Base-by-base conservation (phyloP, 495 filamentous ascomycete species). In the Talaromyces liani region DNA sequence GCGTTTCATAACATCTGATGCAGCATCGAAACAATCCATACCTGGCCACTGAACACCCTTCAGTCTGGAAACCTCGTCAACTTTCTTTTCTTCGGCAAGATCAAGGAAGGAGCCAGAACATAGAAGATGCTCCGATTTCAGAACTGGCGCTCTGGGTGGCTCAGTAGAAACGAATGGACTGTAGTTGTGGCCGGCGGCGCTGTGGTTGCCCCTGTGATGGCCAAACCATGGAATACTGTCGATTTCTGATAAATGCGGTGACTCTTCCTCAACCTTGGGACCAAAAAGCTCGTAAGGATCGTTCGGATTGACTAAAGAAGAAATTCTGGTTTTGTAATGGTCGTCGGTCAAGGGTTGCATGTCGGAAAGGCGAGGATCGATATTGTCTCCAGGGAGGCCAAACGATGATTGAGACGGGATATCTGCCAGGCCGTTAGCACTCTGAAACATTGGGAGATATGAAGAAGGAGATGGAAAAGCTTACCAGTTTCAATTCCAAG, bases 1-100 rank as follows among this genome's bases (percentile, higher is more conserved):
- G 41, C 89, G 85, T 68, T 87, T 87, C 79, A 89, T 88, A 56
- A 88, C 83, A 60, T 85, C 79, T 1, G 85, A 91, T 7, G 92
- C 92, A 10, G 91, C 88, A 70, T 97, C 92, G 68, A 95, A 96
- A 20, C 93, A 74, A 60, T 87, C 85, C 92, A 97, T 97, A 8
- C 92, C 92, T 4, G 89, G 89, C 80, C 85, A 95, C 55, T 83
- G 71, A 7, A 90, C 73, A 0, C 92, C 92, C 72, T 96, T 96
- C 64, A 97, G 77, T 58, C 73, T 70, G 53, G 71, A 60, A 24
- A 79, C 75, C 31, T 79, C 80, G 45, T 77, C 75, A n/a, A 72
- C 67, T 20, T 73, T 70, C 10, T 69, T 66, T 20, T 74, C 76
- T 25, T 75, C 65, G 5, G 20, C 5, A 39, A 25, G 24, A 47